These are phyloP conservation scores for Sporothrix mexicana DNA, from an alignment of 2,329 filamentous ascomycete species.

Conservation along the genomic window DNA sequence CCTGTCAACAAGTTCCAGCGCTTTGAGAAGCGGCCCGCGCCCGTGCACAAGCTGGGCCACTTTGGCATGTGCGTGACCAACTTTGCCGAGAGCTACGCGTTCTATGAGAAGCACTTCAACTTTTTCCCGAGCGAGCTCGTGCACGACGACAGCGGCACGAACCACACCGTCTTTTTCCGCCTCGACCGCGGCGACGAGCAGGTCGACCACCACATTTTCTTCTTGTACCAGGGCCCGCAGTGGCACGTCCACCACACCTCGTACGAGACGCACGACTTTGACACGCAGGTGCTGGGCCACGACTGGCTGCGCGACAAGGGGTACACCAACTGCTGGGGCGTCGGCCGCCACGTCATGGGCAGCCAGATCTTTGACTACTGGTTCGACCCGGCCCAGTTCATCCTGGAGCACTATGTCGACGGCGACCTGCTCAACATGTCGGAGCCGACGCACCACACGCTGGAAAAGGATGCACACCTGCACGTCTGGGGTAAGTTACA, in stretches of 20 bases:
- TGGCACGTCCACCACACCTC: slow-evolving; percentile 69
- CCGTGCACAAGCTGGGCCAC: slow-evolving; percentile 59
- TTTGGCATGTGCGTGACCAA: slow-evolving; percentile 61
- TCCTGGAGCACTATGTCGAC: slow-evolving; percentile 74
- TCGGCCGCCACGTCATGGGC: slow-evolving; percentile 72
- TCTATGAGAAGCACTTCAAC: slow-evolving; percentile 58
- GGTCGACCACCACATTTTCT: slow-evolving; percentile 60
- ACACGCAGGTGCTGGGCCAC: slow-evolving; percentile 72
- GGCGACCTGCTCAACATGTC: slow-evolving; percentile 67
- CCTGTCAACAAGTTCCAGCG: slow-evolving; percentile 57
- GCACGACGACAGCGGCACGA: slow-evolving; percentile 46
- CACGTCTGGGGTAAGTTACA: slow-evolving; percentile 55
- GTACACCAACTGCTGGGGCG: slow-evolving; percentile 71
- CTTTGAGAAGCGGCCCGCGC: slow-evolving; percentile 53
- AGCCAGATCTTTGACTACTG: slow-evolving; percentile 77
- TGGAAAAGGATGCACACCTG: slow-evolving; percentile 50
- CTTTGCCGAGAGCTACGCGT: slow-evolving; percentile 56
- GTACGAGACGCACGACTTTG: slow-evolving; percentile 75
- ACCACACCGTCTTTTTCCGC: slow-evolving; percentile 54
- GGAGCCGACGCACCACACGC: slow-evolving; percentile 53
- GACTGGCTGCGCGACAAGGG: slow-evolving; percentile 68
- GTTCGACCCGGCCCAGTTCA: slow-evolving; percentile 67
- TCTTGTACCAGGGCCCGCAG: slow-evolving; percentile 54
- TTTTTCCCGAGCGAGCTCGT: slow-evolving; percentile 57
- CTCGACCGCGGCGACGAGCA: slow-evolving; percentile 51